Base-by-base conservation (phyloP, 306 rosid species). In the Hylodesmum podocarpum region DNA sequence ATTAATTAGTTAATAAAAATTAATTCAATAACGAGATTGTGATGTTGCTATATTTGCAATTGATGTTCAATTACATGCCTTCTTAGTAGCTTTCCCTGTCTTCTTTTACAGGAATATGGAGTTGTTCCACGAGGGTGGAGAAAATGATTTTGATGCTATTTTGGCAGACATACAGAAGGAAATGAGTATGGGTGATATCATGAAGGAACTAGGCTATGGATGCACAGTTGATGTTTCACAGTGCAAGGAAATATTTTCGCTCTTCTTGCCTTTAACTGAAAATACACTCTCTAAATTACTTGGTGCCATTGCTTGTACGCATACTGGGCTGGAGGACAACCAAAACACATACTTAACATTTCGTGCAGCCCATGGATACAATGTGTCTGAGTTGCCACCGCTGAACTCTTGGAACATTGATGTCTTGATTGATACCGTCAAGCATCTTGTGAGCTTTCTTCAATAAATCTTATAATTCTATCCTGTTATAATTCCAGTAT, bases 131-230 rank as follows among this genome's bases (percentile, higher is more conserved):
- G 84, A 96, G 43, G 47, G 63, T 14, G 89, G 70, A 43, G 98
- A 91, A 67, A 87, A 91, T 82, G 98, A 96, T 81, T 96, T 96
- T 69, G 97, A 93, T 87, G 85, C 96, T 53, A 91, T 96, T 79
- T 91, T 96, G 85, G 97, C 96, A 11, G 99, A 96, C 89, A 96
- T 96, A 86, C 97, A 89, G 78, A 96, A 83, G 86, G 99, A 96
- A 90, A 88, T 89, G 97, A 86, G 88, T 87, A 88, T 96, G 94
- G 98, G 96, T 47, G 99, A 96, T 80, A 82, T 96, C 47, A 81
- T 96, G 89, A 93, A 96, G 89, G 99, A 96, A 81, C 89, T 96
- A 68, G 99, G 99, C 78, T 96, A 96, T 86, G 98, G 98, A 47
- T 96, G 99, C 86, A 92, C 97, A 5, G 88, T 93, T 75, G 93